Conservation (phyloP, 1,139 yeast species). For the Taiozyma sp. region DNA sequence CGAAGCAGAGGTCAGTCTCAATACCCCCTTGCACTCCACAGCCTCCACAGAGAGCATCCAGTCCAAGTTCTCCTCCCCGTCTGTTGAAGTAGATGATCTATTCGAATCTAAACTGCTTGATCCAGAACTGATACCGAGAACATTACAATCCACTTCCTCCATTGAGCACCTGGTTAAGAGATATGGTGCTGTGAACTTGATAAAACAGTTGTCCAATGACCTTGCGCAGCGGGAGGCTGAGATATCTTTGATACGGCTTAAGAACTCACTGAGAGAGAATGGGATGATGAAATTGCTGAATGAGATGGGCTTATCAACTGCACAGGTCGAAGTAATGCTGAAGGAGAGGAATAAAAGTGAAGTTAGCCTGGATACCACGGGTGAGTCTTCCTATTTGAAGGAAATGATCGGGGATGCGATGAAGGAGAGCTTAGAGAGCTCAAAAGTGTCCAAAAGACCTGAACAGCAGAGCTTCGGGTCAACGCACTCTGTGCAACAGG, state of each 20-base stretch:
- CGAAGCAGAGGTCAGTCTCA: not conserved
- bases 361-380: not conserved
- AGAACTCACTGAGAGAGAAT: conserved; percentile 39
- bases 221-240: conserved; percentile 45
- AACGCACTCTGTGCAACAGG: not conserved
- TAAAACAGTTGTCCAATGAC: conserved; percentile 45
- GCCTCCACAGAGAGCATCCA: conserved; percentile 11
- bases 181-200: conserved; percentile 37
- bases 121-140: conserved; percentile 29
- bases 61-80: not conserved
- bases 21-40: conserved; percentile 17
- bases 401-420: conserved; percentile 30
- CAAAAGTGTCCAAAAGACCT: not conserved
- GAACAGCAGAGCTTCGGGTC: not conserved
- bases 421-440: conserved; percentile 12
- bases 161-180: conserved; percentile 33
- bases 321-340: conserved; percentile 39
- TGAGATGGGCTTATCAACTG: conserved; percentile 40
- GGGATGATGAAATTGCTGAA: conserved; percentile 36
- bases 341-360: conserved; percentile 10
- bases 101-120: conserved; percentile 3
- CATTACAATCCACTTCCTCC: conserved; percentile 30
- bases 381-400: conserved; percentile 10
- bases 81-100: conserved; percentile 1
- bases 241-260: conserved; percentile 35